Base-by-base conservation (phyloP, 2,329 filamentous ascomycete species). In the Pyricularia grisea region DNA sequence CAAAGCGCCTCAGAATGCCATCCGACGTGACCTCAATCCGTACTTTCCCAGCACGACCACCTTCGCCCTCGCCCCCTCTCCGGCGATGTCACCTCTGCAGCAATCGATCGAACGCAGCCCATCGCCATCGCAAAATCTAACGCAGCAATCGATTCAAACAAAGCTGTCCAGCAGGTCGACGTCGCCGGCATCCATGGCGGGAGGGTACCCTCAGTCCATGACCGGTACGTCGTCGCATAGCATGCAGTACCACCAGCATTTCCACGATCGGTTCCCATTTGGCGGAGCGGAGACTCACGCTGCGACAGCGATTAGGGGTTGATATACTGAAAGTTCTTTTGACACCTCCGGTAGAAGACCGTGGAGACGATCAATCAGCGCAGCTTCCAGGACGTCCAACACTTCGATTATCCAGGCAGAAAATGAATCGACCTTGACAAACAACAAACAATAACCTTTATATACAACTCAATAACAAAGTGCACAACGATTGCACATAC, bases 211-310 rank as follows among this genome's bases (percentile, higher is more conserved):
- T 72, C 76, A 79, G 68, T 77, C 81, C 70, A 78, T 81, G 73
- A 78, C 84, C 75, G 82, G 81, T 79, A 82, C 83, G 72, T 78
- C 80, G 69, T 75, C 81, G 70, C 77, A 76, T 74, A 81, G 80
- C 69, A 75, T 78, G 68, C 75, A 78, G 67, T 81, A 68, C 31
- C 67, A 80, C 69, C 79, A 82, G 71, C 79, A 79, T 70, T 73
- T 79, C 71, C 77, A 78, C 74, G 80, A 83, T 70, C 81, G 80
- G 69, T 85, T 84, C 71, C 82, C 82, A 33, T 82, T 81, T 66
- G 81, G 78, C 76, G 77, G 78, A 66, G 72, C 81, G 69, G 83
- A 86, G 69, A 74, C 82, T 76, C 81, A 85, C 77, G 74, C 81
- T 69, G 77, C 82, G 68, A 82, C 83, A 76, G 83, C 84, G 64